phyloP scores from a whole-genome alignment of 2,329 filamentous ascomycete genomes.

The Stromatinia cepivora region DNA sequence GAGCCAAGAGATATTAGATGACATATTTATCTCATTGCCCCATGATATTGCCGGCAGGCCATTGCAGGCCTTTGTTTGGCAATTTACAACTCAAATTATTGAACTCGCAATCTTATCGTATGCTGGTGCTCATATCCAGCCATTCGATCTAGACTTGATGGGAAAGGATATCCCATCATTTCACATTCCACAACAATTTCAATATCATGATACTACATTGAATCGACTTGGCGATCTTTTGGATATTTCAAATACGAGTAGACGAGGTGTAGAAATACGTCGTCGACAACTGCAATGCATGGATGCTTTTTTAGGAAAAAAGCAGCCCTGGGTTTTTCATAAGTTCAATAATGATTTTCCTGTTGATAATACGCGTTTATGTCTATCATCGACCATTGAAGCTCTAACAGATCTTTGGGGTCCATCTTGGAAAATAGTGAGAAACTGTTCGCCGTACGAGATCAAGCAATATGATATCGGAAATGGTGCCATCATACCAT shows the following conservation, averaged over 20 bases:
- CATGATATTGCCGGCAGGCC: background rate
- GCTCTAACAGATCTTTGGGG: slow-evolving; percentile 26
- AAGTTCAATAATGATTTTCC: background rate
- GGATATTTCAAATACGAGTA: background rate
- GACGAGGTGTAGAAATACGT: background rate
- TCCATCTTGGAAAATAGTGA: slow-evolving; percentile 23
- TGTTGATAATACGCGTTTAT: background rate
- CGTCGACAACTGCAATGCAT: slow-evolving; percentile 17
- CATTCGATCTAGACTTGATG: slow-evolving; percentile 19
- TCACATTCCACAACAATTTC: background rate
- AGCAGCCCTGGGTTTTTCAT: slow-evolving; percentile 18
- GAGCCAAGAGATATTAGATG: background rate
- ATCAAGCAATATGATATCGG: slow-evolving; percentile 29
- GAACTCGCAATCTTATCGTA: slow-evolving; percentile 27
- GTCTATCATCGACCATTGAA: slow-evolving; percentile 19
- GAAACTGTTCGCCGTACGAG: background rate
- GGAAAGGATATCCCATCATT: slow-evolving; percentile 1
- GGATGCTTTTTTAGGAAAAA: background rate
- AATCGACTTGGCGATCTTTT: background rate
- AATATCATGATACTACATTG: slow-evolving; percentile 1
- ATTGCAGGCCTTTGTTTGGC: slow-evolving; percentile 1
- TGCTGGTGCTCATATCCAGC: slow-evolving; percentile 26
- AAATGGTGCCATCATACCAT: slow-evolving; percentile 28
- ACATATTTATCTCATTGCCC: background rate
- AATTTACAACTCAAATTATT: slow-evolving; percentile 19